Base-by-base conservation (phyloP, 2,329 filamentous ascomycete genomes). In the Penicillium occitanis region DNA sequence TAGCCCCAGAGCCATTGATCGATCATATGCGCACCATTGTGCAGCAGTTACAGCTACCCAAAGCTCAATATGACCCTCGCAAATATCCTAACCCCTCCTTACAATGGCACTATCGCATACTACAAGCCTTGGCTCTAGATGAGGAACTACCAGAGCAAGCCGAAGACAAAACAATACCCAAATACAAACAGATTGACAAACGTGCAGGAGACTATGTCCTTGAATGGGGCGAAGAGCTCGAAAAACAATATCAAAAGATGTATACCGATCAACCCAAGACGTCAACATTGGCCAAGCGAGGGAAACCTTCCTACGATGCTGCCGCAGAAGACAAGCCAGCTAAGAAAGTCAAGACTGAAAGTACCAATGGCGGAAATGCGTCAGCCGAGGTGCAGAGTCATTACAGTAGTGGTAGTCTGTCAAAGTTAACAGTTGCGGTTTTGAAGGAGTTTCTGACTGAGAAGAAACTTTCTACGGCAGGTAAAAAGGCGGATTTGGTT, bases 61-160 rank as follows among this genome's bases (percentile, higher is more conserved):
- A 91, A 73, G 93, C 86, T 5, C 83, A 86, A 37, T 99, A 96
- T 74, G 90, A 96, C 70, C 93, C 94, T 0, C 82, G 83, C 1
- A 95, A 90, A 73, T 98, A 97, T 73, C 92, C 95, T 0, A 99
- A 99, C 68, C 93, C 93, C 10, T 86, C 91, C 8, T 83, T 99
- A 28, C 95, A 99, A 79, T 99, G 94, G 93, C 95, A 98, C 80
- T 99, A 98, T 82, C 90, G 88, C 68, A 96, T 99, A 55, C 82
- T 99, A 0, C 95, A 99, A 78, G 90, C 91, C 6, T 85, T 97
- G 66, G 95, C 95, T 0, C 83, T 99, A 0, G 93, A 97, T 42
- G 95, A 99, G 75, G 93, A 97, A 70, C 81, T 96, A 1, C 93
- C 93, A 0, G 89, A 91, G 22, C 79, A 85, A 55, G 83, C 86